Base-by-base conservation (phyloP, 2,329 filamentous ascomycete species). In the Talaromyces sp. region DNA sequence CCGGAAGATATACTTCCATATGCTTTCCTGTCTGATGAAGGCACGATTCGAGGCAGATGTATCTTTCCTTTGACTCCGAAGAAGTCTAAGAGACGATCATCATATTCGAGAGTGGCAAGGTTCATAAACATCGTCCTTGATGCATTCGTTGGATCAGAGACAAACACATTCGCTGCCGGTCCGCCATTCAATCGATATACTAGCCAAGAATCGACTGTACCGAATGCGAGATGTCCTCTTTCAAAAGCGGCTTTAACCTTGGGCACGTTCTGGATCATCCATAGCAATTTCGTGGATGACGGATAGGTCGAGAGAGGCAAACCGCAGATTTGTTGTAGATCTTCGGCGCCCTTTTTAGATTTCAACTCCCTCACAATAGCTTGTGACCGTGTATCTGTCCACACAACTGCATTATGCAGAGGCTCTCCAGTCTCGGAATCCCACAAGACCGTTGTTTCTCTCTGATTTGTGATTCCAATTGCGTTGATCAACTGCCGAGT, bases 71-170 rank as follows among this genome's bases (percentile, higher is more conserved):
- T 88, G 68, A 96, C 86, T 43, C 86, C 86, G 77, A 96, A 96
- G 80, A 96, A 96, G 59, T 86, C 81, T 11, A 96, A 82, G 17
- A 96, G 84, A 40, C 83, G 83, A 65, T 92, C 87, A 74, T 94
- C 91, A 77, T 96, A 97, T 70, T 91, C 77, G 64, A 92, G 83
- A 2, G 88, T 93, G 71, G 88, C 84, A 60, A 97, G 82, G 77
- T 96, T 92, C 88, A 96, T 92, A 78, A 97, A 95, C 92, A 96
- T 96, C 63, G 92, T 96, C 71, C 93, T 85, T 63, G 91, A 93
- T 11, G 93, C 92, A 76, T 96, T 97, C 67, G 91, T 92, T 54
- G 89, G 87, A 77, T 97, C 93, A 0, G 93, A 94, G 66, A 96
- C 91, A 76, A 91, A 90, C 47, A 95, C 78, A 67, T 89, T 86